These are phyloP conservation scores for Fomes fomentarius DNA, from an alignment of 1,284 basidiomycete species.

Conservation along the genomic window DNA sequence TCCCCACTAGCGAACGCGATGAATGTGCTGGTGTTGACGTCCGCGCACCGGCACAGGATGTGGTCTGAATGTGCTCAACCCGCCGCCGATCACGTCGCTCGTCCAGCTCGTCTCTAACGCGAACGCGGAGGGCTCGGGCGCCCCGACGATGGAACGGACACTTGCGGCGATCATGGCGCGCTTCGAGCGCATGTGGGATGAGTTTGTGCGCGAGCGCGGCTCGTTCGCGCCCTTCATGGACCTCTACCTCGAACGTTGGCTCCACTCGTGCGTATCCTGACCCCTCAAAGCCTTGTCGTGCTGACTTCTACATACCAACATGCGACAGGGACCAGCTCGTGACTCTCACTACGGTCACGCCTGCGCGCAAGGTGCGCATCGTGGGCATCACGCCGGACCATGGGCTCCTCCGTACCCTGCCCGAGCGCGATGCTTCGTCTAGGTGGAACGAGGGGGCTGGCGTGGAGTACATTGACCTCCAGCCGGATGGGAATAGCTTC, in stretches of 20 bases:
- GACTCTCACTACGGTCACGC: slow-evolving; percentile 76
- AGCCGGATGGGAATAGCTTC: slow-evolving; percentile 97
- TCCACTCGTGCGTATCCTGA: slow-evolving; percentile 80
- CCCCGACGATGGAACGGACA: slow-evolving; percentile 65
- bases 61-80: slow-evolving; percentile 88
- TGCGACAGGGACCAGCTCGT: slow-evolving; percentile 82
- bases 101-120: slow-evolving; percentile 67
- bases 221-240: slow-evolving; percentile 80
- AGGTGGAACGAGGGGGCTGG: slow-evolving; percentile 30
- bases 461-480: slow-evolving; percentile 61
- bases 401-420: slow-evolving; percentile 85
- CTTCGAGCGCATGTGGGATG: slow-evolving; percentile 81
- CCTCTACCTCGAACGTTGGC: slow-evolving; percentile 80
- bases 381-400: slow-evolving; percentile 87
- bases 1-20: not conserved
- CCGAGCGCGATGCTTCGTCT: slow-evolving; percentile 48
- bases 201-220: slow-evolving; percentile 66
- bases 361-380: slow-evolving; percentile 76
- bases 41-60: slow-evolving; percentile 58
- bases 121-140: slow-evolving; percentile 29
- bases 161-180: slow-evolving; percentile 77
- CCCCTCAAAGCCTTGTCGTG: too few species aligned
- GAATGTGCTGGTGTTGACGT: not conserved
- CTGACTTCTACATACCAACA: not conserved
- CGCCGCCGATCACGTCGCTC: slow-evolving; percentile 84